A percentile compares a stretch with the other conserved stretches of the same genome.
Conservation (phyloP, 352 stramenopile species). For the Bremia lactucae region DNA sequence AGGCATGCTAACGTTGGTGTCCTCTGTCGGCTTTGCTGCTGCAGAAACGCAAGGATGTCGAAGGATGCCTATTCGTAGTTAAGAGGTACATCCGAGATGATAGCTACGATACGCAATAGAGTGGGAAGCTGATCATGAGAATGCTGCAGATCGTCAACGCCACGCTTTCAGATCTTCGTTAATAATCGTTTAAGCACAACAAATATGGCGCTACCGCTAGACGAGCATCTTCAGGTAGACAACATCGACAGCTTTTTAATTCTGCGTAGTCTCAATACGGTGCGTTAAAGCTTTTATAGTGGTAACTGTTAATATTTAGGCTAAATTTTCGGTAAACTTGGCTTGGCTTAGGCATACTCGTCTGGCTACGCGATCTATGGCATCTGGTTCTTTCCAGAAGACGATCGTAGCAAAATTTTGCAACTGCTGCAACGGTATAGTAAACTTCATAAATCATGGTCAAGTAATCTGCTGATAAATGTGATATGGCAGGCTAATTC, state of each 20-base stretch:
- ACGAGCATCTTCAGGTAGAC: constrained; percentile 66
- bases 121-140: neutral
- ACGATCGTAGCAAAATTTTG: constrained; percentile 73
- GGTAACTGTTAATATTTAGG: neutral
- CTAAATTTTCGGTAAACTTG: neutral
- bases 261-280: constrained; percentile 51
- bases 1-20: constrained; percentile 5
- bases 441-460: neutral
- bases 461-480: constrained; percentile 3
- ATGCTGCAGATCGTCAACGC: constrained; percentile 43
- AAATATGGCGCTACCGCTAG: constrained; percentile 72
- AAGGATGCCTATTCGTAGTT: constrained; percentile 78
- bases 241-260: constrained; percentile 82
- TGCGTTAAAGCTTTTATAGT: constrained; percentile 11
- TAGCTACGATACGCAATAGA: neutral
- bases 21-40: neutral
- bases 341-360: constrained; percentile 26
- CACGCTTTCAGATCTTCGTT: constrained; percentile 81
- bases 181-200: constrained; percentile 85
- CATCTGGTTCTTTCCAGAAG: constrained; percentile 82
- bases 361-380: constrained; percentile 76
- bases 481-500: constrained; percentile 40
- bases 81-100: constrained; percentile 35
- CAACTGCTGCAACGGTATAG: constrained; percentile 56
- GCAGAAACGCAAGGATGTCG: constrained; percentile 81